These are phyloP conservation scores for Phaeosphaeria sp. DNA, from an alignment of 2,329 filamentous ascomycete genomes.

Conservation along the genomic window DNA sequence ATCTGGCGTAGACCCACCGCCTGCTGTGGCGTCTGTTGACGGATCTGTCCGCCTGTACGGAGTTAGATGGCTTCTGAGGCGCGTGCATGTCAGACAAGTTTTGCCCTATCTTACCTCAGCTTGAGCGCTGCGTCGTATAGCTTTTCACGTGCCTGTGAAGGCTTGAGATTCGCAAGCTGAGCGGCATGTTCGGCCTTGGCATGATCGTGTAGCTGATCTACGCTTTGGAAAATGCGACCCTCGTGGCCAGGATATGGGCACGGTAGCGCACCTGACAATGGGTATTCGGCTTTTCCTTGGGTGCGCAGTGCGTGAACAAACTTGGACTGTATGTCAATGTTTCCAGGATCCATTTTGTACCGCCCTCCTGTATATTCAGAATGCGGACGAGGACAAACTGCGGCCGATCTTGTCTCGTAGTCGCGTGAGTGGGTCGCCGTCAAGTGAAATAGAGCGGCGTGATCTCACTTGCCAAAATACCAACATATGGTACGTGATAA, in stretches of 20 bases:
- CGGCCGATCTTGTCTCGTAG: background rate
- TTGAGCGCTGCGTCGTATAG: constrained; percentile 30
- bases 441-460: background rate
- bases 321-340: constrained; percentile 30
- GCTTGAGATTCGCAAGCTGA: constrained; percentile 24
- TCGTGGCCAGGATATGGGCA: constrained; percentile 40
- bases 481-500: background rate
- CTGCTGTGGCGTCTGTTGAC: constrained; percentile 34
- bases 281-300: constrained; percentile 30
- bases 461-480: background rate
- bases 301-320: constrained; percentile 34
- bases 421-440: background rate
- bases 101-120: constrained; percentile 17
- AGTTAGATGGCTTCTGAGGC: constrained; percentile 8
- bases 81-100: background rate
- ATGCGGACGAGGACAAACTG: background rate
- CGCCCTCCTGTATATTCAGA: background rate
- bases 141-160: constrained; percentile 26
- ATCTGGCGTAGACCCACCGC: constrained; percentile 37
- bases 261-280: constrained; percentile 20
- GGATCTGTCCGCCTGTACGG: constrained; percentile 26
- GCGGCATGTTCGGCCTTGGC: constrained; percentile 33
- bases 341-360: constrained; percentile 22
- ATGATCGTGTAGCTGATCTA: constrained; percentile 35
- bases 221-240: constrained; percentile 36